These are phyloP conservation scores for Moricandia moricandioides DNA, from an alignment of 345 rosid species.

Conservation along the genomic window DNA sequence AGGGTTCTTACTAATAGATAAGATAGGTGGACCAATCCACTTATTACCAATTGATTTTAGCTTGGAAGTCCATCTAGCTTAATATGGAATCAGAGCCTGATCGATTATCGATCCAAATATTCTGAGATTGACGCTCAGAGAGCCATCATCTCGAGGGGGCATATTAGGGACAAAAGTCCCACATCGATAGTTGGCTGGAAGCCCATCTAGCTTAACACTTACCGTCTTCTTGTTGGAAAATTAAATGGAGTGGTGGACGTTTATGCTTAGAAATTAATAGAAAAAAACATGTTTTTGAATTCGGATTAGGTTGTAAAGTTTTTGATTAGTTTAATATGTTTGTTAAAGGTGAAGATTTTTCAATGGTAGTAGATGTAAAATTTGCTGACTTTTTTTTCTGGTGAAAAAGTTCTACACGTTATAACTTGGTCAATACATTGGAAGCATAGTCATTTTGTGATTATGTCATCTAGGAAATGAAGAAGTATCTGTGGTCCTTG, in stretches of 20 bases:
- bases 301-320: background rate
- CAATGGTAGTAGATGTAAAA: constrained; percentile 7
- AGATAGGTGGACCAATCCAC: too few species aligned
- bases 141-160: too few species aligned
- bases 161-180: too few species aligned
- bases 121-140: too few species aligned
- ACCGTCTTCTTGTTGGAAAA: constrained; percentile 8
- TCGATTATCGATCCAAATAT: too few species aligned
- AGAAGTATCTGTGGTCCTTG: background rate
- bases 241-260: constrained; percentile 18
- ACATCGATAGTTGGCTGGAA: too few species aligned
- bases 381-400: constrained; percentile 20
- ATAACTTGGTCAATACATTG: constrained; percentile 15
- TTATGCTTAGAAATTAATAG: constrained; percentile 8
- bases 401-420: constrained; percentile 11
- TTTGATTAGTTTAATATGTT: background rate
- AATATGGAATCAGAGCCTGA: too few species aligned
- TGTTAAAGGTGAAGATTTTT: constrained; percentile 14
- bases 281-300: background rate
- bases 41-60: too few species aligned
- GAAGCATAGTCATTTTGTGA: constrained; percentile 12
- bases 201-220: too few species aligned
- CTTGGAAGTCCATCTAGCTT: too few species aligned
- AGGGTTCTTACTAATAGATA: too few species aligned
- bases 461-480: constrained; percentile 7